Evolutionary conservation across 1,284 basidiomycete genomes (phyloP).

Genomic region (Microbotryomycetes sp.): DNA sequence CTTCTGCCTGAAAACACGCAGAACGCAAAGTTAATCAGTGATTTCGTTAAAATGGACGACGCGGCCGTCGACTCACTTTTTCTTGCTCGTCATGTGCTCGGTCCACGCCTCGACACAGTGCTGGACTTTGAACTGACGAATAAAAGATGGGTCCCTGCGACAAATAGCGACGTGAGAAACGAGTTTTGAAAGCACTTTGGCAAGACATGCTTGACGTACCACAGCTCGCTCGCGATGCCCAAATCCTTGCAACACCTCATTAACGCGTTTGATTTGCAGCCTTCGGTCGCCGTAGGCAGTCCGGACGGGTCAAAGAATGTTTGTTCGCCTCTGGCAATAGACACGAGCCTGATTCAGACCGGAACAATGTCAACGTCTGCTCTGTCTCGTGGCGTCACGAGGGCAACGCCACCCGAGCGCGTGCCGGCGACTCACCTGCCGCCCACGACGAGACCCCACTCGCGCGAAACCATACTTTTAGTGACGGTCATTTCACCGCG

Average conservation of each 20-base stretch:
- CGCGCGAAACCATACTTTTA: slow-evolving; percentile 78
- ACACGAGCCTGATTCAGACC: slow-evolving; percentile 59
- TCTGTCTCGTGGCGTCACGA: background rate
- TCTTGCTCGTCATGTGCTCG: slow-evolving; percentile 72
- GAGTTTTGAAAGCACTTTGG: background rate
- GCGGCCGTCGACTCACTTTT: slow-evolving; percentile 59
- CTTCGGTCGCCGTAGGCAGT: slow-evolving; percentile 88
- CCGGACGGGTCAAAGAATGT: slow-evolving; percentile 91
- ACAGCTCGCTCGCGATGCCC: slow-evolving; percentile 91
- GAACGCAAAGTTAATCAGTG: slow-evolving; percentile 7
- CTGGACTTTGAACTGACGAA: slow-evolving; percentile 82
- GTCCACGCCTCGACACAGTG: slow-evolving; percentile 79
- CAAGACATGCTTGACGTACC: slow-evolving; percentile 50
- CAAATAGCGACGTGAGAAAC: background rate
- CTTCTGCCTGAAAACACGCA: slow-evolving; percentile 15
- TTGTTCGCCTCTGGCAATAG: slow-evolving; percentile 88
- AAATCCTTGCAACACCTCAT: slow-evolving; percentile 98
- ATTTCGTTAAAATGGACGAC: background rate
- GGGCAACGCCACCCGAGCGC: background rate
- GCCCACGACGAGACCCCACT: slow-evolving; percentile 89
- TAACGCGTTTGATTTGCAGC: slow-evolving; percentile 90
- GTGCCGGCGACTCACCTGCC: slow-evolving; percentile 57
- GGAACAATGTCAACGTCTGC: background rate
- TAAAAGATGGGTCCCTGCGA: slow-evolving; percentile 85
- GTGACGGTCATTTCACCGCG: slow-evolving; percentile 86